A percentile compares a stretch with the other conserved stretches of the same genome.
Evolutionary conservation across 768 basidiomycete genomes (phyloP).

Genomic region (Russula dissimulans): DNA sequence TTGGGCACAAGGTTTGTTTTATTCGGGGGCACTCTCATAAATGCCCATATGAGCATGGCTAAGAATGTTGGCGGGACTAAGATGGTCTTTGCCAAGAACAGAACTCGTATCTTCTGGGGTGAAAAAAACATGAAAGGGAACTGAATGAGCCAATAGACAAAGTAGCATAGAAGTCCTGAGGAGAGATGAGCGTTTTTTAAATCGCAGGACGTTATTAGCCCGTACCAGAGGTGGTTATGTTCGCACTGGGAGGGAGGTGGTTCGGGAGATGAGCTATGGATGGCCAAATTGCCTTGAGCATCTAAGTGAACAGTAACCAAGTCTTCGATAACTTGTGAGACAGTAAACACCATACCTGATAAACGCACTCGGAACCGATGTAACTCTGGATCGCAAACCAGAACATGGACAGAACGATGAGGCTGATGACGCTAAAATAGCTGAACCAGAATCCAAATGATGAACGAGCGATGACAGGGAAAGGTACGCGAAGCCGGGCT

Average conservation of each 20-base stretch:
- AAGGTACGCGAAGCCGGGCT: constrained; percentile 67
- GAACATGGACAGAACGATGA: constrained; percentile 67
- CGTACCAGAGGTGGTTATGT: constrained; percentile 56
- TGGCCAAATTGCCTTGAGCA: constrained; percentile 81
- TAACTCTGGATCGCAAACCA: constrained; percentile 70
- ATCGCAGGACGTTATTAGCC: background rate
- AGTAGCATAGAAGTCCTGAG: constrained; percentile 60
- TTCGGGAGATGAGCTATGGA: constrained; percentile 57
- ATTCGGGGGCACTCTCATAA: constrained; percentile 55
- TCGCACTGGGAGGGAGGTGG: constrained; percentile 42
- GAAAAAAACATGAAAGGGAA: constrained; percentile 68
- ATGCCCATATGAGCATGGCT: constrained; percentile 27
- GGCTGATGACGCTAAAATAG: constrained; percentile 75
- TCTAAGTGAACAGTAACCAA: constrained; percentile 24
- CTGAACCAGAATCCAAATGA: constrained; percentile 88
- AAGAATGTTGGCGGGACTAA: constrained; percentile 37
- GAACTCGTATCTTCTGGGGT: constrained; percentile 65
- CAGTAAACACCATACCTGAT: constrained; percentile 34
- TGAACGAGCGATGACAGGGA: constrained; percentile 68
- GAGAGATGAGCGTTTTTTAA: background rate
- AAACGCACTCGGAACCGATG: constrained; percentile 57
- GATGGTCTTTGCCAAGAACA: constrained; percentile 59
- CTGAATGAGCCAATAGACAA: constrained; percentile 71
- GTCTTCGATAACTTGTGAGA: background rate
- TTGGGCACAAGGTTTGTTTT: constrained; percentile 48